phyloP scores from a whole-genome alignment of 2,329 filamentous ascomycete genomes.

The Tolypocladium guangdongense region DNA sequence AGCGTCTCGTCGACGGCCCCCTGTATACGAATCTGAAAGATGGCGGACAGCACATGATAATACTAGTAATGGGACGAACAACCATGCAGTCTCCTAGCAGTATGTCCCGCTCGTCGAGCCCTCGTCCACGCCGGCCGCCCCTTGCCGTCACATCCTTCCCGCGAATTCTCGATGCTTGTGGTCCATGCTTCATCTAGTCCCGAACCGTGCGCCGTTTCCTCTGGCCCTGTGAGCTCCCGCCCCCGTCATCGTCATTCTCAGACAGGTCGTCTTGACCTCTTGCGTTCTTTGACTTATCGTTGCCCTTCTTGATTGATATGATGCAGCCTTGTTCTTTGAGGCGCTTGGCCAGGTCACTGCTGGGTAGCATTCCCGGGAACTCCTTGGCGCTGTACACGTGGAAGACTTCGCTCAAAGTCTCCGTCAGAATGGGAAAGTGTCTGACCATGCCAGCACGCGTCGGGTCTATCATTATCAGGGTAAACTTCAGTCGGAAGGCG shows the following conservation, averaged over 20 bases:
- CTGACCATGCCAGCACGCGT: constrained; percentile 33
- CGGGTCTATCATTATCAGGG: constrained; percentile 61
- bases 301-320: constrained; percentile 80
- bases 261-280: constrained; percentile 7
- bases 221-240: constrained; percentile 4
- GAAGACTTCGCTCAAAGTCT: constrained; percentile 57
- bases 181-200: constrained; percentile 1
- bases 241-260: constrained; percentile 7
- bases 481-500: constrained; percentile 63
- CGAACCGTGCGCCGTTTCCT: constrained; percentile 6
- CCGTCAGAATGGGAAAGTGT: constrained; percentile 38
- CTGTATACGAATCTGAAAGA: neutral
- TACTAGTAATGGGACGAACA: neutral
- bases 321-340: constrained; percentile 72
- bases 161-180: neutral
- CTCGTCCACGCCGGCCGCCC: neutral
- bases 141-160: neutral
- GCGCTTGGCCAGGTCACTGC: constrained; percentile 60
- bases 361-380: constrained; percentile 74
- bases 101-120: neutral
- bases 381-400: constrained; percentile 76
- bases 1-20: neutral
- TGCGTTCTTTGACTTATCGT: constrained; percentile 41
- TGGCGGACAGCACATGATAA: neutral
- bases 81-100: neutral